Conservation (phyloP, 2,329 filamentous ascomycete species). For the Alternaria brassicae region DNA sequence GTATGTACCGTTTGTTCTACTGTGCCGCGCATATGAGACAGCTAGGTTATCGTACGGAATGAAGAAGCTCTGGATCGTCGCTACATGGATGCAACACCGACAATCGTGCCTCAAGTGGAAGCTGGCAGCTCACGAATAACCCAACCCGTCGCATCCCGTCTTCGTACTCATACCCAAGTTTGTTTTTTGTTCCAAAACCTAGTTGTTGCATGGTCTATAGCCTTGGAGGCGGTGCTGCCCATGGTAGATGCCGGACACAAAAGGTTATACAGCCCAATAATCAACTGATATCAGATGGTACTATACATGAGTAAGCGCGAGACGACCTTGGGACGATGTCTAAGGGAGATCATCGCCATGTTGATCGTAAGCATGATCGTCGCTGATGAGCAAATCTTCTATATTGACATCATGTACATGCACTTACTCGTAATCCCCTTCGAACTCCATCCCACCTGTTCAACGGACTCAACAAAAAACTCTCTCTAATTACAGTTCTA, state of each 20-base stretch:
- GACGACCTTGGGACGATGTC: neutral
- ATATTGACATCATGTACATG: neutral
- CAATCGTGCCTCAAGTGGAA: neutral
- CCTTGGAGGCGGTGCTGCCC: neutral
- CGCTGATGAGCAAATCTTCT: neutral
- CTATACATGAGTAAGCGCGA: neutral
- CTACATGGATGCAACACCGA: neutral
- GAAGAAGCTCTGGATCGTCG: neutral
- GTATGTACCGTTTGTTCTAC: neutral
- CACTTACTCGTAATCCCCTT: neutral
- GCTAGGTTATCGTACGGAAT: neutral
- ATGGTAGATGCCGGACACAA: neutral
- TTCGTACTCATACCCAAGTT: neutral
- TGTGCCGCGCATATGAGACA: neutral
- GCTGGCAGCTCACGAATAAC: neutral
- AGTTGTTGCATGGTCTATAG: neutral
- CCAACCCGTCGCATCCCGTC: neutral
- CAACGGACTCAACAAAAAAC: neutral
- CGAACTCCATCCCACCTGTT: neutral
- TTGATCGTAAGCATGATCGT: neutral
- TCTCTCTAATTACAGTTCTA: neutral
- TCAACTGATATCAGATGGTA: neutral
- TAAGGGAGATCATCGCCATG: neutral
- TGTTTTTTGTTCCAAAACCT: neutral
- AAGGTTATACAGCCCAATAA: neutral